Evolutionary conservation across 2,329 filamentous ascomycete genomes (phyloP).

Genomic region (Juglanconis oblonga): DNA sequence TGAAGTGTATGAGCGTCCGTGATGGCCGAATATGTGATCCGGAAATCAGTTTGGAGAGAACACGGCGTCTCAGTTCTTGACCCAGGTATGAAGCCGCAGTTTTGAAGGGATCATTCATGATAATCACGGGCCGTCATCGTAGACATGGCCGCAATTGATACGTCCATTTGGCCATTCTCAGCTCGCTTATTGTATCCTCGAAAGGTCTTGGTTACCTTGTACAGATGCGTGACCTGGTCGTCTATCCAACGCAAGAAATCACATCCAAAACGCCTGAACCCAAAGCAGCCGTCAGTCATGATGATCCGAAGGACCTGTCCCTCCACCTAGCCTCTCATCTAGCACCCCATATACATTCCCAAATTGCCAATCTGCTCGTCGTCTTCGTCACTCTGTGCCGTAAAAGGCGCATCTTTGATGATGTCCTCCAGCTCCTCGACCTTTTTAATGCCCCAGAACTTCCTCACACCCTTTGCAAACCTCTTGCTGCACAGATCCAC

Average conservation of each 20-base stretch:
- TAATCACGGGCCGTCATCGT: too few species aligned
- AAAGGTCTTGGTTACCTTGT: not conserved
- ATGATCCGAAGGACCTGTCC: not conserved
- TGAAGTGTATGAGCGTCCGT: not conserved
- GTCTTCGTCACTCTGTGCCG: conserved; percentile 18
- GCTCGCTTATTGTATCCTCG: not conserved
- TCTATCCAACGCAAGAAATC: not conserved
- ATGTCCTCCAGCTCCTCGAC: conserved; percentile 64
- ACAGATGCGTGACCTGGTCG: not conserved
- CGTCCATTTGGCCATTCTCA: not conserved
- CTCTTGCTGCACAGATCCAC: conserved; percentile 60
- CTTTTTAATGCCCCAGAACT: conserved; percentile 75
- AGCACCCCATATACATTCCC: conserved; percentile 29
- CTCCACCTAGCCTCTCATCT: not conserved
- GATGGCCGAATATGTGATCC: not conserved
- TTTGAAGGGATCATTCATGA: not conserved
- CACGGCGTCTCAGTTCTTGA: not conserved
- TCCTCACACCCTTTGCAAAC: conserved; percentile 65
- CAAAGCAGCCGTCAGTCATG: not conserved
- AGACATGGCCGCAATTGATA: not conserved
- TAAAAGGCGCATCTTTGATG: conserved; percentile 33
- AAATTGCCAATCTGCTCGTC: conserved; percentile 27
- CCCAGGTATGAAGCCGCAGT: not conserved
- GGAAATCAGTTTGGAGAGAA: not conserved
- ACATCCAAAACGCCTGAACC: not conserved